Evolutionary conservation across 345 rosid species (phyloP), one percentile per base, ranked within the genome.

Genomic region (Erysimum cheiranthoides): DNA sequence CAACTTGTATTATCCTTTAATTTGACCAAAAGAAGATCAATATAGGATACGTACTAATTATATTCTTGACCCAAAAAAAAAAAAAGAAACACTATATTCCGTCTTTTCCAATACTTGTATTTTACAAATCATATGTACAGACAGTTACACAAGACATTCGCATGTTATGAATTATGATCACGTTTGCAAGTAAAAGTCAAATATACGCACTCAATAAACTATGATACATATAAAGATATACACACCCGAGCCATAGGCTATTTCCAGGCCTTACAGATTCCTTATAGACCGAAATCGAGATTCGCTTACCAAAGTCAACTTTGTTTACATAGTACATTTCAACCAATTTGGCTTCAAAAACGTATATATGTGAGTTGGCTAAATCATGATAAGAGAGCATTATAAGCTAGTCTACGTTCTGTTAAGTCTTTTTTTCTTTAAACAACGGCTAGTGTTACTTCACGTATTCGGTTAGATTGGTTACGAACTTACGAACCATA

Each of bases 291-390:
- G 59, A 58, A 67, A 49, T 49, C 62, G 62, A 75, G 68, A 75
- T 75, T 68, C 35, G 38, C 40, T 58, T 30, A 42, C 61, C 35
- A 25, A 75, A 76, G 74, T 69, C 79, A 68, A 76, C 70, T 61
- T 18, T 6, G 30, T 32, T 50, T 67, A 53, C 59, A 38, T 61
- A 16, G 30, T 32, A 61, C 2, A 42, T 75, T 56, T 54, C 78
- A 68, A 75, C 62, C 45, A 49, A 39, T 39, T 57, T 60, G 25
- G 46, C 38, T 75, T 75, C 11, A 34, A 75, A 36, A 61, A 67
- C 42, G 13, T 16, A 5, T 38, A 3, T 49, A 30, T 1, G 45
- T 59, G 61, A 67, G 78, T 75, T 67, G 61, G 46, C 45, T 9
- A 67, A 47, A 38, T 59, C 62, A 57, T 57, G 32, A 16, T 32